Base-by-base conservation (phyloP, 108 stramenopile genomes). In the Nitzschia sp. region DNA sequence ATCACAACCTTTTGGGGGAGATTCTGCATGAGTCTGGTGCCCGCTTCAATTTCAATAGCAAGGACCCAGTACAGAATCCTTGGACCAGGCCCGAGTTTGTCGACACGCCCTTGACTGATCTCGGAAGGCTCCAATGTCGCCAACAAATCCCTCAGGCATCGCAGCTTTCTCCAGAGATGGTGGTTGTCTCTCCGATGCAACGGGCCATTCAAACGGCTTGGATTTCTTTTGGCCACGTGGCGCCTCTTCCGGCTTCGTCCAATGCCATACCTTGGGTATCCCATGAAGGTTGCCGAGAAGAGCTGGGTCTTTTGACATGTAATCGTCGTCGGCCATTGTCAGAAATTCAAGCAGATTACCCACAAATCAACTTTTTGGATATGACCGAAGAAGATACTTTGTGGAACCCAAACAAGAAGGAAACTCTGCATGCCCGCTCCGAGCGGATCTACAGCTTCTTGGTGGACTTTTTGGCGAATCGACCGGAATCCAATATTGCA, bases 241-340 rank as follows among this genome's bases (percentile, higher is more conserved):
- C 10, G 6, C 24, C 14, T 15, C 61, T 12, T 10, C 57, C 46
- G 22, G n/a, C 7, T 34, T 5, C 5, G 29, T 34, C 29, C 3
- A 34, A 34, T 5, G 1, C 29, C 29, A 46, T 84, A 14, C 81
- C 80, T 17, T 84, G 86, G 86, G 58, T 87, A 6, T 75, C 81
- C 26, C 86, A 87, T 57, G 86, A 87, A 57, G 83, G 81, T 19
- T 83, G 83, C 53, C 78, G 86, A 42, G 86, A 87, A 63, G 86
- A 87, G 64, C 37, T 84, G 59, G 86, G 86, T 17, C 50, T 80
- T 10, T 64, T 87, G 57, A 58, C 72, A 2, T 78, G 86, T 41
- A 87, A 87, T 58, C 73, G 82, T 44, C 75, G 86, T 26, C 74
- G 86, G 12, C 55, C 76, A 2, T 53, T 77, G 42, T 67, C 75